Conservation (phyloP, 148 eudicot species). For the Diospyros lotus region DNA sequence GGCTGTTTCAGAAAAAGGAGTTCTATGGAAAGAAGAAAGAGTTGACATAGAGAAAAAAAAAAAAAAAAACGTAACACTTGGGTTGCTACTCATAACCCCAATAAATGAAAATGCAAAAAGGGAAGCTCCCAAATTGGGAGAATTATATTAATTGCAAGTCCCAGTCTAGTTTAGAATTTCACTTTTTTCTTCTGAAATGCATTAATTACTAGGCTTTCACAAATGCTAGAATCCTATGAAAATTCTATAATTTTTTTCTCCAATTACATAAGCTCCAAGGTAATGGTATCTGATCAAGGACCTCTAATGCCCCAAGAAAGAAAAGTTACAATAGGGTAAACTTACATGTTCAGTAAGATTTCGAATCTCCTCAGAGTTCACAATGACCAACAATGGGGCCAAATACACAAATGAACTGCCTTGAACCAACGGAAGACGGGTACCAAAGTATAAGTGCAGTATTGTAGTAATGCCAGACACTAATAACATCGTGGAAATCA, state of each 20-base stretch:
- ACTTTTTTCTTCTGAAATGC: not conserved
- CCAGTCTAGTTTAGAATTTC: not conserved
- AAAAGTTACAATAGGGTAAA: conserved; percentile 1
- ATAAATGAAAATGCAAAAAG: not conserved
- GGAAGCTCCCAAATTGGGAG: not conserved
- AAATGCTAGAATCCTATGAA: not conserved
- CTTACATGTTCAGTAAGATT: conserved; percentile 90
- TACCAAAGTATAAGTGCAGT: conserved; percentile 79
- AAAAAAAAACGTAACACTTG: not conserved
- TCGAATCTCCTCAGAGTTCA: conserved; percentile 75
- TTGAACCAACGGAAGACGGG: conserved; percentile 93
- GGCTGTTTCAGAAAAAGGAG: not conserved
- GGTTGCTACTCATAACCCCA: not conserved
- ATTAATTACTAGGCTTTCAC: not conserved
- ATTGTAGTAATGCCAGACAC: conserved; percentile 87
- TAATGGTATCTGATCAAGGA: not conserved
- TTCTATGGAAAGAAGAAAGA: not conserved
- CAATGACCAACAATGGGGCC: conserved; percentile 83
- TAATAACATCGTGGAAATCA: conserved; percentile 79
- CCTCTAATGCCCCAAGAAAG: not conserved
- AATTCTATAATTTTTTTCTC: not conserved
- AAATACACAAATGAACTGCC: conserved; percentile 96
- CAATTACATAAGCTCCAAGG: not conserved
- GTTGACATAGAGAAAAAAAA: not conserved
- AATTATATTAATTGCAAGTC: conserved; percentile 4